phyloP scores from a whole-genome alignment of 345 rosid genomes.

The Camelina hispida region DNA sequence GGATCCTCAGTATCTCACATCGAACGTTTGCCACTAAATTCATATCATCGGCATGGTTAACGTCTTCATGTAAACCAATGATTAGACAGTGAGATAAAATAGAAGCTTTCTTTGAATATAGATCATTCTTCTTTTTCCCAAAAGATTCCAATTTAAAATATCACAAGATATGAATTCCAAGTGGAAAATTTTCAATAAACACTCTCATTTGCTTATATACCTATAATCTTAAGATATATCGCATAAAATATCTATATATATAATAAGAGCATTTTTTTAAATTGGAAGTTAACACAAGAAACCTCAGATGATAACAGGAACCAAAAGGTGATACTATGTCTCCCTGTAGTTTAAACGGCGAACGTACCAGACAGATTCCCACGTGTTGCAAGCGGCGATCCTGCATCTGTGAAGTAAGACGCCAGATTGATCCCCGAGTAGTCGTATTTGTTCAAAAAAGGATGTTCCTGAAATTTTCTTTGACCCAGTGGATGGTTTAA shows the following conservation, averaged over 20 bases:
- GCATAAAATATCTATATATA: neutral
- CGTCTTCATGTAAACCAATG: no score
- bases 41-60: no score
- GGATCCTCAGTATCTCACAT: neutral
- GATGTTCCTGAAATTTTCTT: conserved; percentile 58
- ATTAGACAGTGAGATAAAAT: no score
- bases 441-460: conserved; percentile 72
- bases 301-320: conserved; percentile 25
- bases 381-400: conserved; percentile 93
- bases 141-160: conserved; percentile 17
- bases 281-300: conserved; percentile 13
- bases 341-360: conserved; percentile 32
- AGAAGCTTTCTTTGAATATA: no score
- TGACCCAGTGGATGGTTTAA: conserved; percentile 7
- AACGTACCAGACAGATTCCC: conserved; percentile 53
- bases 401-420: conserved; percentile 82
- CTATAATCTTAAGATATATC: conserved; percentile 27
- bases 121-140: conserved; percentile 12
- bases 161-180: conserved; percentile 26
- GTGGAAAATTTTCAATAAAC: neutral
- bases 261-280: neutral
- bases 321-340: conserved; percentile 20
- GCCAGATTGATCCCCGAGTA: conserved; percentile 69
- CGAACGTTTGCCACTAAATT: neutral
- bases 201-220: conserved; percentile 28